phyloP scores from a whole-genome alignment of 768 basidiomycete genomes.

The Collybia mongolica region DNA sequence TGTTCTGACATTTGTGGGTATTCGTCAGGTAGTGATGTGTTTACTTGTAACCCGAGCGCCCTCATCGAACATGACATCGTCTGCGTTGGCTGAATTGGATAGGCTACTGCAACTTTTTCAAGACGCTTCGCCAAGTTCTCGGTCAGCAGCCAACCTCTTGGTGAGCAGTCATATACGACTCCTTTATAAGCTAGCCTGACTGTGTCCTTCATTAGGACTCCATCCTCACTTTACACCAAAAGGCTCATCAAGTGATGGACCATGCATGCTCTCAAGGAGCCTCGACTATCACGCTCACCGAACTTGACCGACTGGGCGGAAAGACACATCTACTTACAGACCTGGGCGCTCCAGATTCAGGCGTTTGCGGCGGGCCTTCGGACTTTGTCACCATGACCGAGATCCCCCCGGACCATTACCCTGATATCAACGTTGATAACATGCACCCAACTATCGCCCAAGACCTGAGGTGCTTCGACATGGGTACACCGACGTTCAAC shows the following conservation, averaged over 20 bases:
- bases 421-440: slow-evolving; percentile 9
- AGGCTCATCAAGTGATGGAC: slow-evolving; percentile 41
- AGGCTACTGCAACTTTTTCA: slow-evolving; percentile 42
- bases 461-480: slow-evolving; percentile 35
- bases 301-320: slow-evolving; percentile 57
- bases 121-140: slow-evolving; percentile 41
- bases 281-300: slow-evolving; percentile 31
- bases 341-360: slow-evolving; percentile 5
- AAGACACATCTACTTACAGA: slow-evolving; percentile 43
- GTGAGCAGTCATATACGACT: slow-evolving; percentile 25
- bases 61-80: slow-evolving; percentile 41
- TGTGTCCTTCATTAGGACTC: slow-evolving; percentile 27
- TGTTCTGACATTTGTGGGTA: background rate
- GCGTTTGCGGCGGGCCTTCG: slow-evolving; percentile 1
- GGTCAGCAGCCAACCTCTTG: slow-evolving; percentile 43
- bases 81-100: slow-evolving; percentile 50
- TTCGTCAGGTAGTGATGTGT: slow-evolving; percentile 56
- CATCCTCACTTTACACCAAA: slow-evolving; percentile 38
- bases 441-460: slow-evolving; percentile 55
- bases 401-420: slow-evolving; percentile 14
- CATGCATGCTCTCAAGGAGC: slow-evolving; percentile 20
- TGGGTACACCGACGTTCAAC: slow-evolving; percentile 19
- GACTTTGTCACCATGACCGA: slow-evolving; percentile 1
- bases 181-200: background rate
- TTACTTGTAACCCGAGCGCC: slow-evolving; percentile 46